Percentiles rank a stretch among this genome's conserved stretches.
phyloP scores from a whole-genome alignment of 441 rosid species.

The Croton laevigatus region DNA sequence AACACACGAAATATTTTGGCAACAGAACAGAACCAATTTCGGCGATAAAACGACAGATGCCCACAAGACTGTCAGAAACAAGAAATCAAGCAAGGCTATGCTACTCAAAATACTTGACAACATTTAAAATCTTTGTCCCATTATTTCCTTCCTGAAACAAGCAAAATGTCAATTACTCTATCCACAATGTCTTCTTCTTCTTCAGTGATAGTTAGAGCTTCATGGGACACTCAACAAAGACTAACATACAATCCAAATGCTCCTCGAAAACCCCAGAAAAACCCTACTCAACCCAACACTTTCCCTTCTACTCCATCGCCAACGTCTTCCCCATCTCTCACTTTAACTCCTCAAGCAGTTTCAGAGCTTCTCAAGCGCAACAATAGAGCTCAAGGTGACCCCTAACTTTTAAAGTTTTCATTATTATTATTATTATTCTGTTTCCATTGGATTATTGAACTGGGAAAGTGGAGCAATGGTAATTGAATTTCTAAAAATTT shows the following conservation, averaged over 20 bases:
- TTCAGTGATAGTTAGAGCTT: slow-evolving; percentile 34
- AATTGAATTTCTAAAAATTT: background rate
- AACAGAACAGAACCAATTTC: too few relatives aligned
- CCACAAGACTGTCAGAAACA: too few relatives aligned
- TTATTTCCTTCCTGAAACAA: background rate
- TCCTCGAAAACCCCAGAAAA: slow-evolving; percentile 39
- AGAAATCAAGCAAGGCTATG: background rate
- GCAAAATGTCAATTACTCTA: slow-evolving; percentile 2
- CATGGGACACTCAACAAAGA: slow-evolving; percentile 54
- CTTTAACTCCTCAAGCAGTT: slow-evolving; percentile 36
- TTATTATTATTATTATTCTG: too few relatives aligned
- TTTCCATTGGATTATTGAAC: too few relatives aligned
- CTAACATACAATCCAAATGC: slow-evolving; percentile 58
- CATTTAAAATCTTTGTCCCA: background rate
- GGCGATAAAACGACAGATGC: too few relatives aligned
- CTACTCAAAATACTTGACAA: background rate
- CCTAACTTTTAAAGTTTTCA: background rate
- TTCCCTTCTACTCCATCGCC: slow-evolving; percentile 3
- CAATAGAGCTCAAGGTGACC: slow-evolving; percentile 30
- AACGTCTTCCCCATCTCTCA: slow-evolving; percentile 20
- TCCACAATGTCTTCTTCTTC: background rate
- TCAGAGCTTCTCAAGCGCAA: slow-evolving; percentile 51
- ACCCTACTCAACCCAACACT: slow-evolving; percentile 6
- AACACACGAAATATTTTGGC: too few relatives aligned
- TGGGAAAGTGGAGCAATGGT: background rate